Base-by-base conservation (phyloP, 2,329 filamentous ascomycete species). In the Pseudogymnoascus sp. region DNA sequence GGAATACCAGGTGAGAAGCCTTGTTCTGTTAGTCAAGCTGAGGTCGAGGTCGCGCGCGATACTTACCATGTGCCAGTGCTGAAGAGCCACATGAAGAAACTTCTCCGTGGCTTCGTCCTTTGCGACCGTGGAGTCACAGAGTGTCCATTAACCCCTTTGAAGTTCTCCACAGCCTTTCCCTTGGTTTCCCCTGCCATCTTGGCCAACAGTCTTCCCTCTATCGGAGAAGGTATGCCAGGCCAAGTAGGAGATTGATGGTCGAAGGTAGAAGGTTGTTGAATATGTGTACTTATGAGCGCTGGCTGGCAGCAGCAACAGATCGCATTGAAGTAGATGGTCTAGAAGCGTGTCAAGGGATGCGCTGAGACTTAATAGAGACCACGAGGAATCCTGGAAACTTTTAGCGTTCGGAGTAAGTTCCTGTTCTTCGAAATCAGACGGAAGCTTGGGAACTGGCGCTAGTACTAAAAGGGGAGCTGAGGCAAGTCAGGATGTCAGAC, bases 1-100 rank as follows among this genome's bases (percentile, higher is more conserved):
- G 36, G 86, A 82, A 72, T 94, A 96, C 93, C 93, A 99, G 18
- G 90, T 88, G 62, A 87, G 74, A 47, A 97, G 74, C 69, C 93
- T 93, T 65, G 36, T 59, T 37, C 53, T 50, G 61, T 62, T 36
- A 67, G 57, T 60, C 39, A 61, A 57, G 57, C 57, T 30, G 14
- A 9, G 3, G 30, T 6, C 20, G 39, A 25, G 35, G 41, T 18
- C 3, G 38, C 2, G 28, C 62, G 28, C 62, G 57, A 60, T 37
- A 66, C 75, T 61, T 76, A 84, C 84, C 85, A 82, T 14, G 83
- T 81, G 33, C 80, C 65, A 15, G 78, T 73, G 70, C 74, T 82
- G 64, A 84, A 74, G 38, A 76, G 65, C 70, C 77, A 67, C 53
- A 41, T 39, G 22, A 61, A 57, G 50, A 60, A 59, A 25, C 28